A percentile compares a stretch with the other conserved stretches of the same genome.
phyloP scores from a whole-genome alignment of 1,284 basidiomycete species.

The Ustilago loliicola region DNA sequence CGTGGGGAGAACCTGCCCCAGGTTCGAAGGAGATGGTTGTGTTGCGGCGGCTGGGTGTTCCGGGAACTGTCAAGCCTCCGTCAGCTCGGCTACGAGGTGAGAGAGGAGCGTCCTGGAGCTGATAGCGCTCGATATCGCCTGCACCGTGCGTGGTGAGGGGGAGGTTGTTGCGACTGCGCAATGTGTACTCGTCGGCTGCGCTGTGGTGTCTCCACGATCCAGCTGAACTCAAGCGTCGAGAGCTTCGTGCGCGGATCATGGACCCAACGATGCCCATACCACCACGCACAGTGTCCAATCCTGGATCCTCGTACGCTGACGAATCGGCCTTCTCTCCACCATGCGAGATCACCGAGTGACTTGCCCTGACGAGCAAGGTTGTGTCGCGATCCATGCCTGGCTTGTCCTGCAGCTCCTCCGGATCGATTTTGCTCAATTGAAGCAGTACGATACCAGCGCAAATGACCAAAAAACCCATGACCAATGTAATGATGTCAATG shows the following conservation, averaged over 20 bases:
- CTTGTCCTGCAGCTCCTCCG: conserved; percentile 63
- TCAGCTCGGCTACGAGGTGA: conserved; percentile 22
- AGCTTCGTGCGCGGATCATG: conserved; percentile 66
- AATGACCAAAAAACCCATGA: conserved; percentile 87
- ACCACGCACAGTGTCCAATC: conserved; percentile 68
- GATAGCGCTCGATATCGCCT: conserved; percentile 55
- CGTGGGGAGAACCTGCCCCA: conserved; percentile 50
- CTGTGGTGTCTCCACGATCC: conserved; percentile 54
- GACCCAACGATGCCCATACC: conserved; percentile 68
- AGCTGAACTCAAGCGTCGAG: conserved; percentile 50
- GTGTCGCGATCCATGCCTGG: conserved; percentile 64
- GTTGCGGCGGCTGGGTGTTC: conserved; percentile 27
- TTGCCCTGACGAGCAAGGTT: conserved; percentile 65
- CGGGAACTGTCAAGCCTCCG: conserved; percentile 10
- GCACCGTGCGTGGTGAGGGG: conserved; percentile 44
- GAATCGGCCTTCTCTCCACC: conserved; percentile 45
- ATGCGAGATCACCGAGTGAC: conserved; percentile 54
- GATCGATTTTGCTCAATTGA: conserved; percentile 86
- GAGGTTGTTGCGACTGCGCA: conserved; percentile 40
- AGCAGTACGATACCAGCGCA: conserved; percentile 89
- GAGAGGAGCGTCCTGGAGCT: conserved; percentile 65
- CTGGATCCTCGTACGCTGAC: conserved; percentile 65
- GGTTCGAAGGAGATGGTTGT: conserved; percentile 52
- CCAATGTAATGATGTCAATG: conserved; percentile 79
- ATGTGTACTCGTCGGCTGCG: conserved; percentile 55